phyloP scores from a whole-genome alignment of 2,329 filamentous ascomycete genomes.

The Exophiala spinifera region DNA sequence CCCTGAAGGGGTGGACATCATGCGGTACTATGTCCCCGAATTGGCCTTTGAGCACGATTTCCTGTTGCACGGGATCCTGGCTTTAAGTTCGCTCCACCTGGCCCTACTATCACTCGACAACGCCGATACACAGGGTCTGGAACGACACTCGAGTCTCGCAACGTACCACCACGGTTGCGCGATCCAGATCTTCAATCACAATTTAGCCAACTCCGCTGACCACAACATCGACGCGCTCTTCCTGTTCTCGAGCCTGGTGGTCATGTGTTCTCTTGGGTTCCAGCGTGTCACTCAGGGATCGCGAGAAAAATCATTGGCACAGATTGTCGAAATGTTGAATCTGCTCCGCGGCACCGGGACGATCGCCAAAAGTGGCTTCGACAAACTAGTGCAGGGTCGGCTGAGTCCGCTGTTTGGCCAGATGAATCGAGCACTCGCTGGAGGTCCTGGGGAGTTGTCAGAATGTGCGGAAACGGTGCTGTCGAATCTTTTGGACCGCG shows the following conservation, averaged over 20 bases:
- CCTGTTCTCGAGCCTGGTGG: not conserved
- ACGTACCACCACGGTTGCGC: not conserved
- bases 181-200: not conserved
- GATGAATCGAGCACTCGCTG: not conserved
- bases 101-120: not conserved
- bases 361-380: not conserved
- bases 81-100: not conserved
- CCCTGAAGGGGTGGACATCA: not conserved
- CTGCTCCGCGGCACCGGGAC: not conserved
- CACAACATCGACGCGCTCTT: not conserved
- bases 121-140: not conserved
- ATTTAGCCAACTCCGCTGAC: not conserved
- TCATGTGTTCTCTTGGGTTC: not conserved
- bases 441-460: not conserved
- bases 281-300: not conserved
- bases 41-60: not conserved
- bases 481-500: not conserved
- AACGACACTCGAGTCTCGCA: not conserved
- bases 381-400: not conserved
- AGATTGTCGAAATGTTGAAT: not conserved
- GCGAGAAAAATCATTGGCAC: not conserved
- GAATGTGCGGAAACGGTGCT: not conserved
- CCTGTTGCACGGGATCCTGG: not conserved
- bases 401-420: not conserved
- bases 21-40: not conserved